Percentiles rank a stretch among this genome's conserved stretches.
These are phyloP conservation scores for Chimonanthus salicifolius DNA, from an alignment of 164 flowering plant genomes.

Conservation along the genomic window DNA sequence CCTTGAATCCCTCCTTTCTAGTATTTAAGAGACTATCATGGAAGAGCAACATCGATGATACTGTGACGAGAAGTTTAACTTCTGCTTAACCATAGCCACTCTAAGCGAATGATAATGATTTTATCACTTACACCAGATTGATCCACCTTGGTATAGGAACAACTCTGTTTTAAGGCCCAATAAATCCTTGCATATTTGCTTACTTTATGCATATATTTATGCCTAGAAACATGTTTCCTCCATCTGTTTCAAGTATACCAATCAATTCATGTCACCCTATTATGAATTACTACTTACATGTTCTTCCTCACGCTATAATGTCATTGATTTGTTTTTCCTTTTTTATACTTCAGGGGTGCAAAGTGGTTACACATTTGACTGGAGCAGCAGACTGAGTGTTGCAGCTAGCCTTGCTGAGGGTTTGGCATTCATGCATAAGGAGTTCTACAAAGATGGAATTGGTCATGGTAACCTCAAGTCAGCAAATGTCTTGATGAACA, in stretches of 20 bases:
- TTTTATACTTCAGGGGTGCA: slow-evolving; percentile 25
- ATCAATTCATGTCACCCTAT: background rate
- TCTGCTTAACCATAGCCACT: too few relatives aligned
- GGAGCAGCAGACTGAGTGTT: slow-evolving; percentile 50
- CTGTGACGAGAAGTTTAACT: too few relatives aligned
- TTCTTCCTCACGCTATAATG: background rate
- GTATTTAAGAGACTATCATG: too few relatives aligned
- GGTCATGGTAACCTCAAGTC: slow-evolving; percentile 71
- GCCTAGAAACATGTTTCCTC: background rate
- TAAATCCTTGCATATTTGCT: too few relatives aligned
- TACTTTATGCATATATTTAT: background rate
- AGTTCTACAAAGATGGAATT: slow-evolving; percentile 34
- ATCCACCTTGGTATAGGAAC: background rate
- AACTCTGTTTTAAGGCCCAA: background rate
- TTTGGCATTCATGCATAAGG: slow-evolving; percentile 48
- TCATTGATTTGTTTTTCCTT: background rate
- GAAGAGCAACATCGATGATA: too few relatives aligned
- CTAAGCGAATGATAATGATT: too few relatives aligned
- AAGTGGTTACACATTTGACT: slow-evolving; percentile 36
- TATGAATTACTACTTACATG: background rate
- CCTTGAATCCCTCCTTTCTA: too few relatives aligned
- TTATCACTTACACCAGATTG: too few relatives aligned
- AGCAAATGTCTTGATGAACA: slow-evolving; percentile 51
- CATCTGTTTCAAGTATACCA: background rate
- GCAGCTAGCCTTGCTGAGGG: slow-evolving; percentile 46